phyloP scores from a whole-genome alignment of 805 yeast genomes.

The Zygoascus tannicola region DNA sequence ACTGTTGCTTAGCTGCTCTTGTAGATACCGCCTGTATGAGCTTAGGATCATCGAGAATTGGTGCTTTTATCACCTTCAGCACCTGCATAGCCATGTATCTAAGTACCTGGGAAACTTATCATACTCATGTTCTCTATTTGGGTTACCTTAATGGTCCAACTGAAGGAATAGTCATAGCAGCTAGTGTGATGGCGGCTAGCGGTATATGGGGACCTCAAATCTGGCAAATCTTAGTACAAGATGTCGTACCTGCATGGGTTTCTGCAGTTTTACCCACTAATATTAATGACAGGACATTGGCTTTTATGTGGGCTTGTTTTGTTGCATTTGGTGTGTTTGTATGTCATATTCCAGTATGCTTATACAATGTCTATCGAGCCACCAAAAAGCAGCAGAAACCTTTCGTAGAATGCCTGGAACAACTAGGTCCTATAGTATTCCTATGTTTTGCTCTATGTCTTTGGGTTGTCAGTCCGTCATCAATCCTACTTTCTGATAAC shows the following conservation, averaged over 20 bases:
- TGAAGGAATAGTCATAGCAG: conserved; percentile 75
- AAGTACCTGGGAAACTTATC: conserved; percentile 93
- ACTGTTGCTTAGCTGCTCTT: conserved; percentile 71
- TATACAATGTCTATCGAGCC: conserved; percentile 32
- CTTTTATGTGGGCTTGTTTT: conserved; percentile 23
- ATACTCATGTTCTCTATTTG: conserved; percentile 74
- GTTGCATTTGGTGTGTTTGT: conserved; percentile 32
- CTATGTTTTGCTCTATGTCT: conserved; percentile 42
- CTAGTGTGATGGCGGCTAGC: conserved; percentile 47
- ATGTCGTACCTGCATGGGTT: conserved; percentile 21
- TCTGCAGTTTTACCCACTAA: background rate
- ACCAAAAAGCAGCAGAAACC: conserved; percentile 40
- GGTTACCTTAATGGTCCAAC: conserved; percentile 91
- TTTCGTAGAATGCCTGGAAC: conserved; percentile 35
- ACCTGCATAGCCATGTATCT: conserved; percentile 47
- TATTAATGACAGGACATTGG: conserved; percentile 10
- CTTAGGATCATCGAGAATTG: conserved; percentile 70
- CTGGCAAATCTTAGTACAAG: conserved; percentile 45
- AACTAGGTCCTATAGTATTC: conserved; percentile 60
- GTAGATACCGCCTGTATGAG: conserved; percentile 71
- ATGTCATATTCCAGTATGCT: conserved; percentile 61
- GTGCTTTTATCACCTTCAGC: conserved; percentile 66
- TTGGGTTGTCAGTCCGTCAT: conserved; percentile 39
- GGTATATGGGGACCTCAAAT: conserved; percentile 60
- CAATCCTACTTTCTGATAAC: conserved; percentile 35